Evolutionary conservation across 2,329 filamentous ascomycete genomes (phyloP).

Genomic region (Aureobasidium lini): DNA sequence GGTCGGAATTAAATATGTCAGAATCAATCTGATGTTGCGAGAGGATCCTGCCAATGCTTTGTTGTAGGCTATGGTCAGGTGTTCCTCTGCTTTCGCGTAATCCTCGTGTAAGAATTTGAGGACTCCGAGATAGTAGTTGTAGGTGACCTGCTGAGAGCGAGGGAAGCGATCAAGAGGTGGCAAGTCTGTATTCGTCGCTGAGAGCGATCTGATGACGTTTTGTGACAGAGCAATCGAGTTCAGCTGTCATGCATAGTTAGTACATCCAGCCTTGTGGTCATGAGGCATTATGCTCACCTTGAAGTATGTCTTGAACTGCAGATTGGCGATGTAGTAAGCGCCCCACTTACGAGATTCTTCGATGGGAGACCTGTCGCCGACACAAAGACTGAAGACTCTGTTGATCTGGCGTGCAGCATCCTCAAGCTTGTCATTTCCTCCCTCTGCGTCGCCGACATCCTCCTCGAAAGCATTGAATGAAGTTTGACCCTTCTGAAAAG

Average conservation of each 20-base stretch:
- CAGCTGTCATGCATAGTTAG: slow-evolving; percentile 38
- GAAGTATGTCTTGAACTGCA: slow-evolving; percentile 98
- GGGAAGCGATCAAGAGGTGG: slow-evolving; percentile 74
- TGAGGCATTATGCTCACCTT: slow-evolving; percentile 42
- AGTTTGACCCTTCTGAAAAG: slow-evolving; percentile 39
- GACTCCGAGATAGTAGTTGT: slow-evolving; percentile 92
- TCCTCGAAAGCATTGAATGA: slow-evolving; percentile 55
- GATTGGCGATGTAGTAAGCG: slow-evolving; percentile 87
- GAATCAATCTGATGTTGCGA: slow-evolving; percentile 81
- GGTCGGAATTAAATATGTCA: slow-evolving; percentile 92
- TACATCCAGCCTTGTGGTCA: background rate
- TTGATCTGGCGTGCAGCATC: slow-evolving; percentile 88
- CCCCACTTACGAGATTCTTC: slow-evolving; percentile 96
- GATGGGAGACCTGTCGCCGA: slow-evolving; percentile 66
- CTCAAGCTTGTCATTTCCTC: slow-evolving; percentile 78
- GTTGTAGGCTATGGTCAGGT: slow-evolving; percentile 73
- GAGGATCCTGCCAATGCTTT: slow-evolving; percentile 22
- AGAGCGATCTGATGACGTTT: slow-evolving; percentile 80
- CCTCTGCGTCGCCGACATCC: slow-evolving; percentile 68
- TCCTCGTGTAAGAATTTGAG: slow-evolving; percentile 93
- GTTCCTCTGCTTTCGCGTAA: slow-evolving; percentile 72
- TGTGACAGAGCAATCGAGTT: slow-evolving; percentile 85
- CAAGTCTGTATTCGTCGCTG: slow-evolving; percentile 65
- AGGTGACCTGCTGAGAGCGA: slow-evolving; percentile 85
- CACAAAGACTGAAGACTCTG: slow-evolving; percentile 81